Evolutionary conservation across 371 early-diverging fungal genomes (phyloP).

Genomic region (Fennellomyces sp.): DNA sequence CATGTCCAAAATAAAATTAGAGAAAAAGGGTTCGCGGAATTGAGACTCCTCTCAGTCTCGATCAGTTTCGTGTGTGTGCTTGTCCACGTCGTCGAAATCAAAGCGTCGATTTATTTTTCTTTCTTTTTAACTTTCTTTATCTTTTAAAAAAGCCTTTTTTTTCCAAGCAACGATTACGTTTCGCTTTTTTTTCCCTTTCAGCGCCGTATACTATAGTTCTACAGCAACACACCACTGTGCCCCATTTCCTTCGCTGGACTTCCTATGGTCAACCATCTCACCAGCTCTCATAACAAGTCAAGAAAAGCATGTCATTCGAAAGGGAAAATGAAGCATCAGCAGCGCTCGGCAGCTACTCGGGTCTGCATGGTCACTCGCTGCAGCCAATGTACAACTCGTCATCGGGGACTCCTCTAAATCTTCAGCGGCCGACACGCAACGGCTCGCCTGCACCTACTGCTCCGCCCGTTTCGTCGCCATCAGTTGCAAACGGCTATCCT

Average conservation of each 20-base stretch:
- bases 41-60: too few relatives aligned
- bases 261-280: constrained; percentile 5
- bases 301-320: constrained; percentile 9
- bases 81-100: too few relatives aligned
- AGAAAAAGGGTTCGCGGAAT: neutral
- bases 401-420: constrained; percentile 1
- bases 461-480: constrained; percentile 47
- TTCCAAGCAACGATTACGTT: too few relatives aligned
- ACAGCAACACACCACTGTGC: neutral
- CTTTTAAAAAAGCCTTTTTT: neutral
- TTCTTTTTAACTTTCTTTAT: neutral
- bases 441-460: constrained; percentile 8
- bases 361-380: neutral
- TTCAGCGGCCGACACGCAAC: constrained; percentile 5
- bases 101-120: neutral
- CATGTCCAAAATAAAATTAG: constrained; percentile 1
- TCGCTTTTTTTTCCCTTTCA: too few relatives aligned
- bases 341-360: constrained; percentile 1
- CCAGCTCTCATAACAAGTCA: neutral
- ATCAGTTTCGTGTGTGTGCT: too few relatives aligned
- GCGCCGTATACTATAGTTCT: too few relatives aligned
- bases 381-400: neutral
- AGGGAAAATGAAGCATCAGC: constrained; percentile 9
- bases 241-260: neutral
- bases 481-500: constrained; percentile 11